Evolutionary conservation across 345 rosid genomes (phyloP), one percentile per base, ranked within the genome.

Genomic region (Balakata baccata): DNA sequence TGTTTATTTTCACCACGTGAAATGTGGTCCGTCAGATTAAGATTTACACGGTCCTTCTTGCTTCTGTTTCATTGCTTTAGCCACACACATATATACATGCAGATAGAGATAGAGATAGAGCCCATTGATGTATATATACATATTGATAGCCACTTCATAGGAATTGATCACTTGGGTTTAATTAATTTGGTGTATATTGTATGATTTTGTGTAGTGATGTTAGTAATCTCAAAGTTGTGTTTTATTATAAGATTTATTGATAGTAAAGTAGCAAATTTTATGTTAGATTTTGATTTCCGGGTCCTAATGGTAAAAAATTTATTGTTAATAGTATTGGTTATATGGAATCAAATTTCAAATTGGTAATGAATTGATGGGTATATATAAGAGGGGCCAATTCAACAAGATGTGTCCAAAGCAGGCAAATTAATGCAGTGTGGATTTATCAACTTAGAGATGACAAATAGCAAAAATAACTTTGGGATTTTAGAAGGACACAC

Each of bases 401-500:
- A 64, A n/a, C 16, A 43, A 59, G 25, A 45, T 22, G 17, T 29
- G 71, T 62, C 58, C 72, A 70, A 70, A 45, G 18, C 68, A 71
- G 12, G 71, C 68, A 64, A 66, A 64, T 73, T 72, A 64, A 67
- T 67, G 46, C 61, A 74, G 0, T 12, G 3, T 11, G 18, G 18
- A 41, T 73, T 18, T 22, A 74, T 18, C 10, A 8, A 7, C 59
- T 39, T 47, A 14, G 66, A 75, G 64, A 29, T 29, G 34, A 29
- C 34, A 29, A 29, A 29, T 29, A 29, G 2, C 34, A 29, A 29
- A 29, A 29, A 29, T 1, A 29, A 29, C 2, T 71, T 69, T 59
- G 59, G n/a, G 75, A 68, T 68, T 66, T 46, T 58, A n/a, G 60
- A 73, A 69, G 76, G 54, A 68, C 76, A 74, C 84, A 81, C 82